These are phyloP conservation scores for Harrya chromipes DNA, from an alignment of 768 basidiomycete genomes.

Conservation along the genomic window DNA sequence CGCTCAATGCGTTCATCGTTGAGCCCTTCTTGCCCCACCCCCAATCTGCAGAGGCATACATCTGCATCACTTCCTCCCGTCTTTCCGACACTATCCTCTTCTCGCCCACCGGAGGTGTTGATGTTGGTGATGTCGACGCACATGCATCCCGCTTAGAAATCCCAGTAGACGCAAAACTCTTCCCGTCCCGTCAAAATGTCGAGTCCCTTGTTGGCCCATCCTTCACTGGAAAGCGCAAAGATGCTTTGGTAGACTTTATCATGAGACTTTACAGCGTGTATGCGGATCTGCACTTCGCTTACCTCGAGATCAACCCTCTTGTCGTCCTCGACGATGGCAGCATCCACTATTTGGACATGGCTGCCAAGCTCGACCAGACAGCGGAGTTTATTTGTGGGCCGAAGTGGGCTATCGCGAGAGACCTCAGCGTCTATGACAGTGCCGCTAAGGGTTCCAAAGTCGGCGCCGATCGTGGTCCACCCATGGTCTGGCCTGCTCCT, in stretches of 20 bases:
- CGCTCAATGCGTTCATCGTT: conserved; percentile 95
- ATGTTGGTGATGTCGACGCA: conserved; percentile 96
- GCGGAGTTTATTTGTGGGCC: conserved; percentile 97
- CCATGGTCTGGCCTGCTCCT: conserved; percentile 95
- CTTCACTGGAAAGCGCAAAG: conserved; percentile 83
- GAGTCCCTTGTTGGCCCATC: conserved; percentile 72
- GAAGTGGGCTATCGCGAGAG: conserved; percentile 98
- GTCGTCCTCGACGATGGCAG: conserved; percentile 82
- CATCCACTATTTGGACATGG: conserved; percentile 98
- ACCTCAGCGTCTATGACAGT: conserved; percentile 69
- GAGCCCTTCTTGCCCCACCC: conserved; percentile 99
- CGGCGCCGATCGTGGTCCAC: conserved; percentile 91
- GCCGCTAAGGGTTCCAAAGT: conserved; percentile 48
- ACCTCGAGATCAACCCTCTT: conserved; percentile 99
- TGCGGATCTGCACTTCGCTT: conserved; percentile 98
- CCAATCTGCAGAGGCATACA: conserved; percentile 92
- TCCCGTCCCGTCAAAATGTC: conserved; percentile 82
- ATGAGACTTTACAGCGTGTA: conserved; percentile 95
- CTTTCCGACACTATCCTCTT: conserved; percentile 97
- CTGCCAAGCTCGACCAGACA: conserved; percentile 98
- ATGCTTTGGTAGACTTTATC: conserved; percentile 93
- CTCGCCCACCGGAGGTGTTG: conserved; percentile 98
- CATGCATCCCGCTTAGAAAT: conserved; percentile 90
- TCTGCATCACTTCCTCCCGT: conserved; percentile 94
- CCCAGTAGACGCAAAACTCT: conserved; percentile 59